Base-by-base conservation (phyloP, 495 filamentous ascomycete species). In the Staphylotrichum tortipilum region DNA sequence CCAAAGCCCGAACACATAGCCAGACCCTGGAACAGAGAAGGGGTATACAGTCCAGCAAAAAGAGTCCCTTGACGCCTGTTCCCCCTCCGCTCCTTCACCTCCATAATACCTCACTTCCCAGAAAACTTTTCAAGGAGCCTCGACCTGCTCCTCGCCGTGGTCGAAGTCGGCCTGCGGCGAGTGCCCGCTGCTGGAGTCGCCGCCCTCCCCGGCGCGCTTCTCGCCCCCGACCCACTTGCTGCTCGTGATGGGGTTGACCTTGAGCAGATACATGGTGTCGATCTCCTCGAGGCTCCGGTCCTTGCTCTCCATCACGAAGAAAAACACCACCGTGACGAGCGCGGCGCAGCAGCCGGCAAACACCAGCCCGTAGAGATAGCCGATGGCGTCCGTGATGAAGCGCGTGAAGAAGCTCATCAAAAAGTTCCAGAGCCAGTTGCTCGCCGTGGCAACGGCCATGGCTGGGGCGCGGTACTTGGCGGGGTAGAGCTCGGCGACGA, bases 381-480 rank as follows among this genome's bases (percentile, higher is more conserved):
- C 76, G 56, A 95, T 94, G 9, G 75, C 65, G 54, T 74, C 70
- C 50, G 79, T 82, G 63, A 92, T 89, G 74, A 90, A 64, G 30
- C 63, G 59, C 2, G 63, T 66, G 53, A 66, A 66, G 55, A 66
- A 64, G 17, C 51, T 56, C 47, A 66, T 58, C 50, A 66, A 38
- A 22, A 94, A 95, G 66, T 94, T 95, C 83, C 83, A 92, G 47
- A 82, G 78, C 89, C 89, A 95, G 72, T 94, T 95, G 46, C 80
- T 77, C 6, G 84, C 81, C 1, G 89, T 92, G 14, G 84, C 83
- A 15, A 89, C 60, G 29, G 82, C 85, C 76, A 89, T 89, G 56
- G 77, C 81, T 26, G 79, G 77, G 17, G 84, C 85, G 36, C 87
- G 80, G 65, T 89, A 87, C 40, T 81, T 75, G 48, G 80, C 75